These are phyloP conservation scores for Citrus maxima DNA, from an alignment of 345 rosid genomes.

Conservation along the genomic window DNA sequence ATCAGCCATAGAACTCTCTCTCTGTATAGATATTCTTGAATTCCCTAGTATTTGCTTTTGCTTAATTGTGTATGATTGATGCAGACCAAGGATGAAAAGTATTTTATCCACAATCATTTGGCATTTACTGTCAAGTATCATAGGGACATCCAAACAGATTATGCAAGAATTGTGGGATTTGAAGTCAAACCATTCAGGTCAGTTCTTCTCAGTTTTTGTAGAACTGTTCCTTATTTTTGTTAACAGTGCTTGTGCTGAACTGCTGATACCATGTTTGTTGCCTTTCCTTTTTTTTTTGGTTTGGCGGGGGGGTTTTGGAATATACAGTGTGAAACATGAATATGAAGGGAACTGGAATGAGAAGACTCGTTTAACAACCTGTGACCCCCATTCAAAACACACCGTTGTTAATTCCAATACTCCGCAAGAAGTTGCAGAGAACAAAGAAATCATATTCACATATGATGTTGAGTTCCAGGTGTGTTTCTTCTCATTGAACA, in stretches of 20 bases:
- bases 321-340: constrained; percentile 72
- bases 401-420: constrained; percentile 72
- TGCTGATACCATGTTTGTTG: background rate
- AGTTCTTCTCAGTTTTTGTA: constrained; percentile 9
- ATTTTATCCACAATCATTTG: constrained; percentile 88
- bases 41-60: constrained; percentile 2
- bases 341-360: constrained; percentile 78
- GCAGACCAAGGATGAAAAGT: constrained; percentile 85
- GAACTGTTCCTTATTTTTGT: background rate
- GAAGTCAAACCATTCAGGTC: constrained; percentile 95
- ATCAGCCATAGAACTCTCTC: constrained; percentile 6
- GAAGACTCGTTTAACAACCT: constrained; percentile 70
- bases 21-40: background rate
- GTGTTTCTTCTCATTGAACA: constrained; percentile 18
- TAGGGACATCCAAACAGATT: constrained; percentile 62
- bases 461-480: constrained; percentile 91
- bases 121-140: constrained; percentile 87
- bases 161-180: constrained; percentile 94
- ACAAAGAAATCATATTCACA: constrained; percentile 80
- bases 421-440: constrained; percentile 84
- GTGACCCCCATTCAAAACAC: constrained; percentile 79
- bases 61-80: constrained; percentile 17
- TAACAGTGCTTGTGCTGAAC: background rate
- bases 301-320: background rate
- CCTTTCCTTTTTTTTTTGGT: too few species aligned